Evolutionary conservation across 352 stramenopile species (phyloP).

Genomic region (Aphanomyces astaci): DNA sequence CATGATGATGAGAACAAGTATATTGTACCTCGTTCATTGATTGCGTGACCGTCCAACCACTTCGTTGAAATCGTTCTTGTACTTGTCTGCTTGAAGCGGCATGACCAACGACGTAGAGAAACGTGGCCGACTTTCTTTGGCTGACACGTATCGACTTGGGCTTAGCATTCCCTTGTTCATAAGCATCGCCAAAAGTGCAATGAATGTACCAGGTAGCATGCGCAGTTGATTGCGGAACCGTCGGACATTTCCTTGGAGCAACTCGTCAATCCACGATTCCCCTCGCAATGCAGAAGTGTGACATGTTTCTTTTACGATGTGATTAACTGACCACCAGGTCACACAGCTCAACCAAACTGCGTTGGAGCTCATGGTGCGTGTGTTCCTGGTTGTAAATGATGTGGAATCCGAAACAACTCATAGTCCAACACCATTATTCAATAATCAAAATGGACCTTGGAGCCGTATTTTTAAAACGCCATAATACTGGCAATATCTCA

Average conservation of each 20-base stretch:
- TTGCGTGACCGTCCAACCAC: not conserved
- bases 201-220: not conserved
- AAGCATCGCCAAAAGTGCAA: not conserved
- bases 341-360: not conserved
- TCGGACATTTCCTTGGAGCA: not conserved
- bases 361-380: no score
- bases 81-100: constrained; percentile 15
- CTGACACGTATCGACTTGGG: not conserved
- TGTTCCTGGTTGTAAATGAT: no score
- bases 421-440: no score
- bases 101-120: constrained; percentile 17
- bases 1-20: not conserved
- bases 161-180: not conserved
- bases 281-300: not conserved
- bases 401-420: no score
- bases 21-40: not conserved
- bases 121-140: constrained; percentile 12
- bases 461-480: not conserved
- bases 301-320: not conserved
- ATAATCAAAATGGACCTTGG: not conserved
- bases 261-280: not conserved
- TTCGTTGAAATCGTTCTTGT: constrained; percentile 25
- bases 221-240: constrained; percentile 1
- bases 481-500: not conserved
- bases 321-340: not conserved